These are phyloP conservation scores for Hysterium pulicare DNA, from an alignment of 2,329 filamentous ascomycete species.

Conservation along the genomic window DNA sequence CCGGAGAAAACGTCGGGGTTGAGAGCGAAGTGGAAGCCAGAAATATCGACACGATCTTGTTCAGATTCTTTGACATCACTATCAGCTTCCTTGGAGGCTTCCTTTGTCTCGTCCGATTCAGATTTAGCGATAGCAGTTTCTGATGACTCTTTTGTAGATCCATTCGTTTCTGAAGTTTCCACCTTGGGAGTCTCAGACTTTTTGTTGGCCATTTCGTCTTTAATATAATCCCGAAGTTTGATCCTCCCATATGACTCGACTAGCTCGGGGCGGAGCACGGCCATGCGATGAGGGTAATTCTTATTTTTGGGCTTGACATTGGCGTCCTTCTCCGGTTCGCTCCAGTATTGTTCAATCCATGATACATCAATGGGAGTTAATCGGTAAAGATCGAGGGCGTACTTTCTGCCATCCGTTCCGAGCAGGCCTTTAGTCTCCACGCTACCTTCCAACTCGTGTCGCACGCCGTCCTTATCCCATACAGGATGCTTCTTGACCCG, in stretches of 20 bases:
- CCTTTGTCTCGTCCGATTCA: conserved; percentile 14
- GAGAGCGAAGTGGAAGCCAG: conserved; percentile 79
- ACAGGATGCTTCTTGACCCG: conserved; percentile 93
- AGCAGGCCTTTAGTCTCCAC: conserved; percentile 98
- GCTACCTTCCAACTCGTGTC: conserved; percentile 88
- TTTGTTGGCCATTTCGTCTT: conserved; percentile 64
- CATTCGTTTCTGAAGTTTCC: conserved; percentile 39
- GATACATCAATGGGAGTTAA: conserved; percentile 86
- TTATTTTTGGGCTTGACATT: conserved; percentile 48
- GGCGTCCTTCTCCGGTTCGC: conserved; percentile 39
- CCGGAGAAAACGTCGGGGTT: conserved; percentile 97
- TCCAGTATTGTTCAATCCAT: conserved; percentile 79
- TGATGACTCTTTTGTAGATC: conserved; percentile 8
- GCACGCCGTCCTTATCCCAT: conserved; percentile 93
- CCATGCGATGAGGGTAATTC: conserved; percentile 92
- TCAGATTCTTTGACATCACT: conserved; percentile 33
- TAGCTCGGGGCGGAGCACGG: conserved; percentile 84
- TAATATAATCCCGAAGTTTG: conserved; percentile 87
- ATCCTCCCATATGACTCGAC: conserved; percentile 80
- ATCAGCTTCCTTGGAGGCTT: conserved; percentile 29
- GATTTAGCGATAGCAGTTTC: conserved; percentile 8
- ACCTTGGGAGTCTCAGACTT: conserved; percentile 23
- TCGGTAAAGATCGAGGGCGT: conserved; percentile 94
- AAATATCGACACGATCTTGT: conserved; percentile 76
- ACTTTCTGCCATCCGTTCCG: conserved; percentile 93